These are phyloP conservation scores for Aspergillus jensenii DNA, from an alignment of 2,329 filamentous ascomycete species.

Conservation along the genomic window DNA sequence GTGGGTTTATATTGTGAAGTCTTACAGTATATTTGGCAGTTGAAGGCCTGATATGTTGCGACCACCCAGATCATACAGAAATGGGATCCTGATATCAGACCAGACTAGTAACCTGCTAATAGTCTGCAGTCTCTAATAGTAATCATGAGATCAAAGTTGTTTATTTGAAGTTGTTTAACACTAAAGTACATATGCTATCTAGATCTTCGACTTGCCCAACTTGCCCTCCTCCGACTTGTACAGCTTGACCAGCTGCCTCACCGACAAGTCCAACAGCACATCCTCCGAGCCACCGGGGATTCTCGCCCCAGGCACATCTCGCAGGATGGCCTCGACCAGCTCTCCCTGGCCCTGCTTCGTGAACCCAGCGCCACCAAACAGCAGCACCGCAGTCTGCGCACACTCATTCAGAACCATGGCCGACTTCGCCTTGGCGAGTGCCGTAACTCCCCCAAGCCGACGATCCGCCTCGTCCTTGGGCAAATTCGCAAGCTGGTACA, in stretches of 20 bases:
- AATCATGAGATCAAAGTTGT: too few species aligned
- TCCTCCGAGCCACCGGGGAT: slow-evolving; percentile 72
- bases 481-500: slow-evolving; percentile 66
- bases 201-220: slow-evolving; percentile 32
- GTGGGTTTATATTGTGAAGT: too few species aligned
- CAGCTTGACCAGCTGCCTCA: slow-evolving; percentile 70
- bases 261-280: slow-evolving; percentile 68
- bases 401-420: slow-evolving; percentile 72
- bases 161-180: too few species aligned
- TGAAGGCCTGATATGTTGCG: too few species aligned
- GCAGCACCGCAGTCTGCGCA: slow-evolving; percentile 65
- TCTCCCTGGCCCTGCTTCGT: slow-evolving; percentile 68
- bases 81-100: too few species aligned
- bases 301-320: slow-evolving; percentile 62
- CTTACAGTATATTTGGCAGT: too few species aligned
- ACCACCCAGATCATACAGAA: too few species aligned
- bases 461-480: slow-evolving; percentile 46
- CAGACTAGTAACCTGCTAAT: too few species aligned
- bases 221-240: slow-evolving; percentile 46
- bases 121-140: too few species aligned
- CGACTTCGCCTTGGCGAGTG: slow-evolving; percentile 69
- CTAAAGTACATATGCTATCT: background rate
- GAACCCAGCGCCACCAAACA: slow-evolving; percentile 74
- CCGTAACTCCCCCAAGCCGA: slow-evolving; percentile 69
- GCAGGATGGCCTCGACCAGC: slow-evolving; percentile 65